These are phyloP conservation scores for Beta macrorhiza DNA, from an alignment of 179 eudicot species.

Conservation along the genomic window DNA sequence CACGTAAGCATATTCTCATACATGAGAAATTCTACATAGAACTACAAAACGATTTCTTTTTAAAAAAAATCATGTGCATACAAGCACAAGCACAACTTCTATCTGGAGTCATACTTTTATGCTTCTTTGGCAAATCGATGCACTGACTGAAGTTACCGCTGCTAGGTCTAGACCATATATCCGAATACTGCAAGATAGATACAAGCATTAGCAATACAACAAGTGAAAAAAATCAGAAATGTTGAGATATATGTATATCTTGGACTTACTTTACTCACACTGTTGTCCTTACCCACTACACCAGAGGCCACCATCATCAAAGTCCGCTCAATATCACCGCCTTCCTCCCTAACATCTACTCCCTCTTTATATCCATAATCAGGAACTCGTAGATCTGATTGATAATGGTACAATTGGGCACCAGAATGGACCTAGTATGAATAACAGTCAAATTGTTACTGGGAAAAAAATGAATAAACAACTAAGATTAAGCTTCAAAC, in stretches of 20 bases:
- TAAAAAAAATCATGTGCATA: background rate
- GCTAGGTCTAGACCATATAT: slow-evolving; percentile 73
- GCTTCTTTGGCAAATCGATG: slow-evolving; percentile 64
- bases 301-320: slow-evolving; percentile 63
- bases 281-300: slow-evolving; percentile 42
- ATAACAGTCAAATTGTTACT: slow-evolving; percentile 5
- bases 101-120: slow-evolving; percentile 54
- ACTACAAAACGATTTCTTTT: background rate
- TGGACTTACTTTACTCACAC: slow-evolving; percentile 52
- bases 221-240: background rate
- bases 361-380: slow-evolving; percentile 44
- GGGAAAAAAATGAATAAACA: background rate
- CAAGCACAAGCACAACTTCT: background rate
- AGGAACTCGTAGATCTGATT: slow-evolving; percentile 36
- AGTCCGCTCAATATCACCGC: slow-evolving; percentile 48
- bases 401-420: slow-evolving; percentile 34
- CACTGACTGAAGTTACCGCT: slow-evolving; percentile 86
- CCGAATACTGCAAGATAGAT: slow-evolving; percentile 52
- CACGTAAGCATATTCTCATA: background rate
- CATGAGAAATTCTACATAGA: background rate
- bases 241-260: background rate
- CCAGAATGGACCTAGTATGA: slow-evolving; percentile 51
- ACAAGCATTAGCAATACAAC: slow-evolving; percentile 24
- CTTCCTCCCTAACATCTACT: slow-evolving; percentile 33
- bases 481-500: background rate